phyloP scores from a whole-genome alignment of 495 filamentous ascomycete genomes.

The Jackrogersella multiformis region DNA sequence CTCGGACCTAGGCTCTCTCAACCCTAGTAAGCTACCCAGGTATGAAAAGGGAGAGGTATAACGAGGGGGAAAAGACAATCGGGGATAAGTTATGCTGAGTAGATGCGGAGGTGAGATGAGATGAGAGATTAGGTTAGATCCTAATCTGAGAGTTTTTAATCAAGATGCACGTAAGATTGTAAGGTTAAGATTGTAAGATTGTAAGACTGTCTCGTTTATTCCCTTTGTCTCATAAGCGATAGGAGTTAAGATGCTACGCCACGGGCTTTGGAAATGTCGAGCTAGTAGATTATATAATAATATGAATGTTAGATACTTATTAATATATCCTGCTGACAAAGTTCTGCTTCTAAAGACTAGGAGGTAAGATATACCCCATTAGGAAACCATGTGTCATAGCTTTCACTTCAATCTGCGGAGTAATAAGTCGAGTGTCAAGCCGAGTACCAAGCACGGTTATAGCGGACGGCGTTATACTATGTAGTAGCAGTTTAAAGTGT shows the following conservation, averaged over 20 bases:
- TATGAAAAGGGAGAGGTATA: neutral
- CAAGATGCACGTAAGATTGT: constrained; percentile 18
- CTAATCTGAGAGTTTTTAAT: constrained; percentile 1
- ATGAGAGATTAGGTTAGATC: constrained; percentile 17
- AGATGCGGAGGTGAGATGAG: neutral
- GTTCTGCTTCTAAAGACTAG: neutral
- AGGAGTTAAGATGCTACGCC: neutral
- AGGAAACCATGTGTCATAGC: constrained; percentile 8
- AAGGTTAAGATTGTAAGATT: too few species aligned
- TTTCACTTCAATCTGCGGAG: neutral
- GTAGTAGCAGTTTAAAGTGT: constrained; percentile 11
- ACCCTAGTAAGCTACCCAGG: constrained; percentile 18
- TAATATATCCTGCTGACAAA: neutral
- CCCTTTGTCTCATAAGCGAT: neutral
- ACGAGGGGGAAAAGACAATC: neutral
- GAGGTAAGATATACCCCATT: constrained; percentile 39
- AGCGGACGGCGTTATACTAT: neutral
- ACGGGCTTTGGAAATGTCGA: neutral
- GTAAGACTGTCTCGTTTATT: neutral
- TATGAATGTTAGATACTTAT: neutral
- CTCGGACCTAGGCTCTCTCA: constrained; percentile 14
- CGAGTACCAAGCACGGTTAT: neutral
- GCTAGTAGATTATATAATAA: neutral
- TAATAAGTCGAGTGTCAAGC: constrained; percentile 2
- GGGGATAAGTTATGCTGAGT: constrained; percentile 1